Evolutionary conservation across 2,329 filamentous ascomycete species (phyloP), one percentile per base, ranked within the genome.

Genomic region (Chrysoporthe cubensis): DNA sequence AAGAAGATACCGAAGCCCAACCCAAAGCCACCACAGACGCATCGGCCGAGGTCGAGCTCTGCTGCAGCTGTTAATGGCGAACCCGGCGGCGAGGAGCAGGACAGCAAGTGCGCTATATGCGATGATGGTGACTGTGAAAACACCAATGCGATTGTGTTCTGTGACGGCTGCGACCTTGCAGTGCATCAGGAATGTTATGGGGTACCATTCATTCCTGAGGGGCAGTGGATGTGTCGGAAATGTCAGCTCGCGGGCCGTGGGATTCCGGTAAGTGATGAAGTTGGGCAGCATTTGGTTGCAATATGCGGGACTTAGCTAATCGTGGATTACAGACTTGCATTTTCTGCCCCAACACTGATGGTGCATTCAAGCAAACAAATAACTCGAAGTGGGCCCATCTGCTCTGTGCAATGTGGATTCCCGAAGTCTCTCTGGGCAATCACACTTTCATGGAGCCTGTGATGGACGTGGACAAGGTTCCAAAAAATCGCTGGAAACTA

Each of bases 61-160:
- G 95, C 95, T 59, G 95, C 93, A 37, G 95, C 96, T 6, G 95
- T 98, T 21, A 98, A 97, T 78, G 95, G 96, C 66, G 96, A 98
- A 80, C 88, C 91, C 71, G 89, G 87, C 40, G 93, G 93, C 26
- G 96, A 98, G 80, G 95, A 98, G 79, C 94, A 96, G 73, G 96
- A 99, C 78, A 97, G 91, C 73, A 98, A 97, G 79, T 99, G 96
- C 77, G 94, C 93, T 32, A 96, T 99, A 67, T 99, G 96, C 77
- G 96, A 99, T 76, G 96, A 99, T 75, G 96, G 96, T n/a, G 96
- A 99, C 76, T 99, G 96, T 76, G 96, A 99, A 80, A 99, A 99
- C 78, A 96, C 96, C 32, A 99, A 99, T 76, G 96, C 96, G 0
- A 99, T 99, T 75, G 96, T 99, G 32, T 99, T 99, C 76, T 99